Evolutionary conservation across 768 basidiomycete species (phyloP), one percentile per base, ranked within the genome.

Genomic region (Rossbeevera mucosa): DNA sequence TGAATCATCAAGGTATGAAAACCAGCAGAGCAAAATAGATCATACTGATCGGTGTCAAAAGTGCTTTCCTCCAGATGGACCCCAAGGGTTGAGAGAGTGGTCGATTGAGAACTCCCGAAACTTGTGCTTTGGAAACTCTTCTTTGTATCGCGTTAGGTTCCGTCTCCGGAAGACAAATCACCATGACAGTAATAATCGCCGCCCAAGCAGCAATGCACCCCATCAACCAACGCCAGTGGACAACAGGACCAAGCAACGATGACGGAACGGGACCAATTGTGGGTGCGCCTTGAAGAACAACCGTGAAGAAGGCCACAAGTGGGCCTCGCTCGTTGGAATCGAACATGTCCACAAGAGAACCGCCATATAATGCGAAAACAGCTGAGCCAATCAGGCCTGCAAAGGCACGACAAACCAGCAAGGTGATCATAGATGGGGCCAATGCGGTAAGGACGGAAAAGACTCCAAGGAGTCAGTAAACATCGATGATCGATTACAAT

Each of bases 191-290:
- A n/a, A 65, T 47, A 31, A 63, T 47, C 6, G 56, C 50, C 18
- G 51, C 59, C 58, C 64, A 63, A 0, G n/a, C 40, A 25, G 59
- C 52, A 7, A 65, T 58, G 12, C 50, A 55, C 11, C 54, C 64
- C 56, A 65, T 58, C 25, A 59, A 20, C 58, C 52, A 63, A 14
- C 56, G 62, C 64, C 64, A 63, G 38, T 55, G 51, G 21, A 65
- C 46, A 24, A 56, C 30, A 20, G 48, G 20, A 13, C 64, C 59
- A 22, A 65, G 57, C 9, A 65, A 16, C 4, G 64, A 58, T 2
- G 61, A 61, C n/a, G 64, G 64, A 9, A 65, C 64, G 5, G 64
- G 59, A 7, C 61, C 64, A 25, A 65, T 52, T 7, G 64, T 65
- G 3, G 59, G 61, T 46, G 61, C 64, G 30, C 64, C 64, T 51